A percentile compares a stretch with the other conserved stretches of the same genome.
Conservation (phyloP, 257 asterid species). For the Ligustrum vulgare region DNA sequence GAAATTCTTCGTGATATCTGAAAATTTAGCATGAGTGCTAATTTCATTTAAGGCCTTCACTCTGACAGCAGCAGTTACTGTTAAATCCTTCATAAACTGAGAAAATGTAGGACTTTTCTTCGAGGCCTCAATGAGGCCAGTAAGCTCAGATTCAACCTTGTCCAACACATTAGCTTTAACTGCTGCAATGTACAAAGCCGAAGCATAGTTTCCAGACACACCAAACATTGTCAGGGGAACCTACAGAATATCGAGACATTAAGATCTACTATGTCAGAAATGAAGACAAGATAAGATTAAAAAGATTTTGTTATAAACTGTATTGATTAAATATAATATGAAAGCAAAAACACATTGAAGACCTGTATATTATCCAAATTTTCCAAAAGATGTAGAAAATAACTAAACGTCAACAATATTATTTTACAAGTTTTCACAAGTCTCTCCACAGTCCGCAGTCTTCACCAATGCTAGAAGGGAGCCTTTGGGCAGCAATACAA, state of each 20-base stretch:
- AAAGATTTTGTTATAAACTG: background rate
- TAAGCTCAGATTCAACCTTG: conserved; percentile 86
- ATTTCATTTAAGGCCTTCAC: conserved; percentile 68
- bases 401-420: too few relatives aligned
- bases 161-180: conserved; percentile 78
- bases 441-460: too few relatives aligned
- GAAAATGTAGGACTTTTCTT: conserved; percentile 75
- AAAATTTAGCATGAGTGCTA: conserved; percentile 60
- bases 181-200: conserved; percentile 81
- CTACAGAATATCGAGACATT: conserved; percentile 36
- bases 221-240: conserved; percentile 85
- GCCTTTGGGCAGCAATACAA: too few relatives aligned
- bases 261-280: background rate
- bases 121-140: conserved; percentile 66
- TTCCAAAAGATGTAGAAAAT: too few relatives aligned
- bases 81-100: conserved; percentile 74
- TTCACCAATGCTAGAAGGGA: too few relatives aligned
- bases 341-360: background rate
- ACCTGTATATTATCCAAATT: background rate
- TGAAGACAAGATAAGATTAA: background rate
- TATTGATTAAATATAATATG: background rate
- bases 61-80: conserved; percentile 61
- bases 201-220: conserved; percentile 86
- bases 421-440: too few relatives aligned
- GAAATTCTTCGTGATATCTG: conserved; percentile 67